Percentiles rank a stretch among this genome's conserved stretches.
Conservation (phyloP, 2,329 filamentous ascomycete species). For the Fusarium pilosicola region DNA sequence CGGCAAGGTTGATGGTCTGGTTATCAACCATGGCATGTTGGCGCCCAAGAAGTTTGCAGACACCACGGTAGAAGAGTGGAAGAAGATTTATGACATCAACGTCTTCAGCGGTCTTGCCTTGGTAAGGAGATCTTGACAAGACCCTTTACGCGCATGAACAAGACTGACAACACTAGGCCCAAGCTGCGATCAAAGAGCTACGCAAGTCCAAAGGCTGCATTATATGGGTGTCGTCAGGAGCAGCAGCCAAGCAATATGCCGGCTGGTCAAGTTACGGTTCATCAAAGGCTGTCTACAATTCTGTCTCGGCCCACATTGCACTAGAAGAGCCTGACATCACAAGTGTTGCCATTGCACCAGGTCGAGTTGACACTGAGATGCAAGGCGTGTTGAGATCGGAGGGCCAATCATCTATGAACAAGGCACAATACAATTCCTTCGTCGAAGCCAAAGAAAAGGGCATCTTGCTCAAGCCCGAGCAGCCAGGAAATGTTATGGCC, state of each 20-base stretch:
- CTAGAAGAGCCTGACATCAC: slow-evolving; percentile 82
- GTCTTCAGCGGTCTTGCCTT: slow-evolving; percentile 85
- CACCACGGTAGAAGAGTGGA: slow-evolving; percentile 78
- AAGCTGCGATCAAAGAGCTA: slow-evolving; percentile 75
- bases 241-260: slow-evolving; percentile 71
- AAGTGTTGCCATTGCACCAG: slow-evolving; percentile 78
- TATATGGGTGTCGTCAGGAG: slow-evolving; percentile 83
- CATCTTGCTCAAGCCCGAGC: slow-evolving; percentile 80
- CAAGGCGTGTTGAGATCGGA: slow-evolving; percentile 80
- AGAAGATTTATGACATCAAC: slow-evolving; percentile 80
- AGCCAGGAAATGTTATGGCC: slow-evolving; percentile 88
- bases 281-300: slow-evolving; percentile 85
- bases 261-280: slow-evolving; percentile 86
- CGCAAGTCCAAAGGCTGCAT: slow-evolving; percentile 76
- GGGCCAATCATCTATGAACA: slow-evolving; percentile 60
- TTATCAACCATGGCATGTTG: slow-evolving; percentile 88
- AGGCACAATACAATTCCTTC: slow-evolving; percentile 73
- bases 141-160: neutral
- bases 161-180: slow-evolving; percentile 62
- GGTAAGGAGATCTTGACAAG: slow-evolving; percentile 58
- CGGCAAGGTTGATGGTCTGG: slow-evolving; percentile 79
- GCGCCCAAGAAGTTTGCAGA: slow-evolving; percentile 79
- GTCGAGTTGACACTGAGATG: slow-evolving; percentile 90
- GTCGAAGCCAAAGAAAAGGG: slow-evolving; percentile 75
- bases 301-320: slow-evolving; percentile 76